Conservation (phyloP, 805 yeast species). For the Zygoascus tannicola region DNA sequence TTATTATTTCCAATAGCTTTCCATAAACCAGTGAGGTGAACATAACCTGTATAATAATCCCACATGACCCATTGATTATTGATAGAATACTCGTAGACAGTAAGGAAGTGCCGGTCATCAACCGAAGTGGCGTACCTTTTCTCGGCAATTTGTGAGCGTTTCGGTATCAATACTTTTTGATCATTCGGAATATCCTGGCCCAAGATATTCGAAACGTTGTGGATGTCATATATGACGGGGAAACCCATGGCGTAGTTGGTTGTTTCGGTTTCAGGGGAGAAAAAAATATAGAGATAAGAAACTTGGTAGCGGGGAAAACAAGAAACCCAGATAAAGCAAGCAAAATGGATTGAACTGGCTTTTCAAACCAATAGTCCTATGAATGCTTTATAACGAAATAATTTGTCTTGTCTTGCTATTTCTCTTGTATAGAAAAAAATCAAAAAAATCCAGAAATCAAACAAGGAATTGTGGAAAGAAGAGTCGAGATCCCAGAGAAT, state of each 20-base stretch:
- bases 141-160: conserved; percentile 12
- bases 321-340: too few relatives aligned
- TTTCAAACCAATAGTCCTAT: too few relatives aligned
- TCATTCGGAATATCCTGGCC: conserved; percentile 10
- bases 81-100: conserved; percentile 63
- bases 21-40: conserved; percentile 85
- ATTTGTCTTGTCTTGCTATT: too few relatives aligned
- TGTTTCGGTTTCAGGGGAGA: too few relatives aligned
- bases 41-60: conserved; percentile 79
- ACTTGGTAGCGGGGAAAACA: too few relatives aligned
- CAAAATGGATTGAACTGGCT: too few relatives aligned
- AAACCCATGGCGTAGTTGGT: neutral
- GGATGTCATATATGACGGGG: conserved; percentile 1
- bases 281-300: too few relatives aligned
- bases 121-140: conserved; percentile 55
- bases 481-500: too few relatives aligned
- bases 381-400: too few relatives aligned
- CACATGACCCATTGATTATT: conserved; percentile 72
- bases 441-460: too few relatives aligned
- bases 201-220: conserved; percentile 5
- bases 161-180: conserved; percentile 17
- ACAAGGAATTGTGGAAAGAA: too few relatives aligned
- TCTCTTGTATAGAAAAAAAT: too few relatives aligned
- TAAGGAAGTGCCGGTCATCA: conserved; percentile 57
- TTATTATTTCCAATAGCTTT: conserved; percentile 59